Conservation (phyloP, 2,329 filamentous ascomycete species). For the Hypocreales sp. region DNA sequence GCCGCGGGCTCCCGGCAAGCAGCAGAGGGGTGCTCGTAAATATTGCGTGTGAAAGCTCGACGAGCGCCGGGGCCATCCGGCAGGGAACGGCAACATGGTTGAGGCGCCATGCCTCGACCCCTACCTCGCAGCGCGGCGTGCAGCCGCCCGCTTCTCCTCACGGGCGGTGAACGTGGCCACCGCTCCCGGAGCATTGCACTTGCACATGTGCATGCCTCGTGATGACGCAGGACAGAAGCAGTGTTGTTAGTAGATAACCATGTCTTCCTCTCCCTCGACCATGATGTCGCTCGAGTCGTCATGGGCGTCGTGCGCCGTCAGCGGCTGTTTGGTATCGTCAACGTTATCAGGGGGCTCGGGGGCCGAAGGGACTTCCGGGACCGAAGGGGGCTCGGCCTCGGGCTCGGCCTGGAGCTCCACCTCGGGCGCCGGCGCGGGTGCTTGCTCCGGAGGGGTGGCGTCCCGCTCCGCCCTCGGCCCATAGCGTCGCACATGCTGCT, state of each 20-base stretch:
- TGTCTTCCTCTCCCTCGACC: slow-evolving; percentile 76
- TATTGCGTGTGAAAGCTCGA: too few relatives aligned
- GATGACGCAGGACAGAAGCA: too few relatives aligned
- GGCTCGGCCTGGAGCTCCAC: slow-evolving; percentile 2
- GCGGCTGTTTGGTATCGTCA: background rate
- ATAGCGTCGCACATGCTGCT: slow-evolving; percentile 17
- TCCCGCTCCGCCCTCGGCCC: slow-evolving; percentile 8
- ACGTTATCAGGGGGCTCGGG: background rate
- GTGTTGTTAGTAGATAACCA: slow-evolving; percentile 81
- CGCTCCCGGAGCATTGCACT: too few relatives aligned
- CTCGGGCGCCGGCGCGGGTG: slow-evolving; percentile 5
- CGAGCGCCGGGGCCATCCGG: too few relatives aligned
- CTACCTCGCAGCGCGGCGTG: too few relatives aligned
- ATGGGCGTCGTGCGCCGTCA: slow-evolving; percentile 30
- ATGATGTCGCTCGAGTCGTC: slow-evolving; percentile 65
- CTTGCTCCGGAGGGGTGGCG: slow-evolving; percentile 17
- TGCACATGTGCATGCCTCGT: too few relatives aligned
- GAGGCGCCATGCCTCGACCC: too few relatives aligned
- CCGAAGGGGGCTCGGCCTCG: background rate
- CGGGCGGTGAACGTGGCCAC: too few relatives aligned
- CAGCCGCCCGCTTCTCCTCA: too few relatives aligned
- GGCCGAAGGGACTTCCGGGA: background rate
- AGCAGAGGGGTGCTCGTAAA: too few relatives aligned
- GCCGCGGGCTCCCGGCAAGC: too few relatives aligned
- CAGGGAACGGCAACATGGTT: too few relatives aligned